These are phyloP conservation scores for Camellia granthamiana DNA, from an alignment of 148 eudicot genomes.

Conservation along the genomic window DNA sequence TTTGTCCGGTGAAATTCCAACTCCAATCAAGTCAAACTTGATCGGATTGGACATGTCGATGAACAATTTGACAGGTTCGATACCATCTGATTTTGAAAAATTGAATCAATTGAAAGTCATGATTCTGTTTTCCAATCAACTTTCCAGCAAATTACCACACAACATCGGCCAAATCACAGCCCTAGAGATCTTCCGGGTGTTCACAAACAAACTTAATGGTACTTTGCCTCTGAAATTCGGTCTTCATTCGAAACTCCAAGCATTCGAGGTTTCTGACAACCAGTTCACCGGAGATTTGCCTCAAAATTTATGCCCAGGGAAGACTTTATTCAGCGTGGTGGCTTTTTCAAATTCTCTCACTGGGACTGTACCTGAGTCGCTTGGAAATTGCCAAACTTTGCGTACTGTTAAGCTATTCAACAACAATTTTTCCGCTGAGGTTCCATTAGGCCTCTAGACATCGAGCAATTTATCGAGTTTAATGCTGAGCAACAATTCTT, in stretches of 20 bases:
- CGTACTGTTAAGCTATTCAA: constrained; percentile 28
- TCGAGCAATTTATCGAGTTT: constrained; percentile 22
- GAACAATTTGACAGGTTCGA: constrained; percentile 44
- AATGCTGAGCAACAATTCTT: constrained; percentile 36
- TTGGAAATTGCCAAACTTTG: constrained; percentile 36
- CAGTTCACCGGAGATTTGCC: constrained; percentile 55
- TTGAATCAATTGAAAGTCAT: constrained; percentile 32
- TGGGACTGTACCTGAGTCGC: constrained; percentile 54
- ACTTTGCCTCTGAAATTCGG: constrained; percentile 54
- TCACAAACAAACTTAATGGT: constrained; percentile 43
- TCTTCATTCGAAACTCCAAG: constrained; percentile 39
- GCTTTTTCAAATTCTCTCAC: constrained; percentile 46
- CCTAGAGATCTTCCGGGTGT: constrained; percentile 25
- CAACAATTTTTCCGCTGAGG: constrained; percentile 48
- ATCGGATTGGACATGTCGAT: constrained; percentile 35
- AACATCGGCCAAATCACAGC: constrained; percentile 35
- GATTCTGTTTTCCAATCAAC: constrained; percentile 34
- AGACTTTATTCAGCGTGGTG: constrained; percentile 35
- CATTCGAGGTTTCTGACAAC: constrained; percentile 43
- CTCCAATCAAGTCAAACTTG: constrained; percentile 36
- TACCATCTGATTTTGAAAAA: constrained; percentile 39
- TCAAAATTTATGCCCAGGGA: constrained; percentile 40
- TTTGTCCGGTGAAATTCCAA: constrained; percentile 57
- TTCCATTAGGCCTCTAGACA: constrained; percentile 55
- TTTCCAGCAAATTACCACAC: constrained; percentile 40